A percentile compares a stretch with the other conserved stretches of the same genome.
phyloP scores from a whole-genome alignment of 306 rosid species.

The Cucurbita pepo region DNA sequence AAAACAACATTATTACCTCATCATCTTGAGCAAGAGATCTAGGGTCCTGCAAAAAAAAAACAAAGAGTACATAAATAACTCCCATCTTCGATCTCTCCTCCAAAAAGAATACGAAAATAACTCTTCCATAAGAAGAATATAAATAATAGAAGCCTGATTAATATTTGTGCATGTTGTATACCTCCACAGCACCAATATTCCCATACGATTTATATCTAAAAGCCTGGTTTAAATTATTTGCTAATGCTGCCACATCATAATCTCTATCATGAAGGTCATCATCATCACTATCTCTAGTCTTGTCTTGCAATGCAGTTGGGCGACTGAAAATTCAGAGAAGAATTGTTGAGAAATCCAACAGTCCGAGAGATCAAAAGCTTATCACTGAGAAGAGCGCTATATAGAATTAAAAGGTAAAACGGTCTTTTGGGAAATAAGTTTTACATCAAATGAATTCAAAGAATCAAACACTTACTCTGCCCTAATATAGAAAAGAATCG shows the following conservation, averaged over 20 bases:
- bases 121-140: not conserved
- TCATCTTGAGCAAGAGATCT: constrained; percentile 67
- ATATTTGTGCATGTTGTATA: constrained; percentile 13
- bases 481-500: not conserved
- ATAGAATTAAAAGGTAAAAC: not conserved
- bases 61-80: not conserved
- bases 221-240: constrained; percentile 93
- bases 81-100: constrained; percentile 8
- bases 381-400: not conserved
- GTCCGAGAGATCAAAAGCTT: not conserved
- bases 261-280: constrained; percentile 88
- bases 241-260: constrained; percentile 79
- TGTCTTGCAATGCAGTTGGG: constrained; percentile 88
- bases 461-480: not conserved
- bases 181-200: constrained; percentile 89
- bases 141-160: not conserved
- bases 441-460: not conserved
- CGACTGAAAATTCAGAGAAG: constrained; percentile 42
- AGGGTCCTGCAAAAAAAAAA: constrained; percentile 51
- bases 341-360: not conserved
- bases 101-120: not conserved
- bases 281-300: constrained; percentile 91
- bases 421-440: not conserved
- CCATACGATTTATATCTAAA: constrained; percentile 86
- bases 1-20: constrained; percentile 39